A percentile compares a stretch with the other conserved stretches of the same genome.
Evolutionary conservation across 2,329 filamentous ascomycete genomes (phyloP).

Genomic region (Phialemoniopsis sp.): DNA sequence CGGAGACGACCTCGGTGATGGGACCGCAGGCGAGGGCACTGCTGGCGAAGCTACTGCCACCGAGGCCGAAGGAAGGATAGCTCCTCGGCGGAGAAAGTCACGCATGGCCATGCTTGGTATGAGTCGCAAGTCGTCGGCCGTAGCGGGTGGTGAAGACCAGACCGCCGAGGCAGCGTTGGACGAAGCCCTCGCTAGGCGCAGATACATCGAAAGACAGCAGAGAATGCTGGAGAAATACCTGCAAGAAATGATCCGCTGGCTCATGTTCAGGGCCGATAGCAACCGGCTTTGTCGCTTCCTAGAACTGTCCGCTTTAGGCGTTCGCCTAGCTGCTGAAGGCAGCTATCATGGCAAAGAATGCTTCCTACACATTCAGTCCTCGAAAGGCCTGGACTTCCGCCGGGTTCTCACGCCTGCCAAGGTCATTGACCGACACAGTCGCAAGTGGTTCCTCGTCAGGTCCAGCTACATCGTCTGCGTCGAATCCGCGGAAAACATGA

Average conservation of each 20-base stretch:
- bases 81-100: conserved; percentile 40
- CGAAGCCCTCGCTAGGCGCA: conserved; percentile 47
- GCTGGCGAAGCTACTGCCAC: conserved; percentile 63
- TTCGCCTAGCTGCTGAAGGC: conserved; percentile 88
- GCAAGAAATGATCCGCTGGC: conserved; percentile 89
- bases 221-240: conserved; percentile 85
- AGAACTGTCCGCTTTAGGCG: conserved; percentile 88
- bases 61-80: conserved; percentile 55
- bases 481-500: conserved; percentile 98
- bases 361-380: conserved; percentile 85
- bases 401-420: conserved; percentile 74
- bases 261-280: conserved; percentile 95
- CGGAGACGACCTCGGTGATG: conserved; percentile 11
- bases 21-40: conserved; percentile 36
- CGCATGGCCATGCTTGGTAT: conserved; percentile 49
- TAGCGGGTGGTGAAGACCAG: conserved; percentile 43
- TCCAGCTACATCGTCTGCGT: conserved; percentile 98
- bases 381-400: conserved; percentile 83
- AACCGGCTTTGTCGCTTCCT: conserved; percentile 95
- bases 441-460: conserved; percentile 97
- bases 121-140: conserved; percentile 47
- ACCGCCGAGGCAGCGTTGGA: conserved; percentile 45
- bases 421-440: conserved; percentile 76
- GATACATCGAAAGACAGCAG: conserved; percentile 79
- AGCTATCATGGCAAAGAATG: conserved; percentile 98